Percentiles rank a stretch among this genome's conserved stretches.
Evolutionary conservation across 2,329 filamentous ascomycete species (phyloP).

Genomic region (Thermoascus crustaceus): DNA sequence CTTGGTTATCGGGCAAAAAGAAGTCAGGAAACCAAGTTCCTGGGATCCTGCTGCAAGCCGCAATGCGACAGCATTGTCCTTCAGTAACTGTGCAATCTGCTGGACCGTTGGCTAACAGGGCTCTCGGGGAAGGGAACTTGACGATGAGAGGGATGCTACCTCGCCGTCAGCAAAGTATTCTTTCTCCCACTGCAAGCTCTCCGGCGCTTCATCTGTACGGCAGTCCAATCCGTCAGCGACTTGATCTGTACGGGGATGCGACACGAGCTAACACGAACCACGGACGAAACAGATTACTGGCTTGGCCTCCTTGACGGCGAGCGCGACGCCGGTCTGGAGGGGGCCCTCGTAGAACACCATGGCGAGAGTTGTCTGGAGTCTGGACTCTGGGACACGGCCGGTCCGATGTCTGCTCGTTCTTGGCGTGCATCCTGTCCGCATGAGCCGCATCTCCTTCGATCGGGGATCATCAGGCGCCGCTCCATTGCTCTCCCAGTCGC

Average conservation of each 20-base stretch:
- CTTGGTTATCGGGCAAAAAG: conserved; percentile 71
- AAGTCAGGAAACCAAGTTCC: conserved; percentile 72
- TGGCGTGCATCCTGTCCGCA: too few relatives aligned
- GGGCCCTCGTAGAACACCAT: conserved; percentile 75
- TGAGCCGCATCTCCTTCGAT: too few relatives aligned
- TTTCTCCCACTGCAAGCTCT: conserved; percentile 65
- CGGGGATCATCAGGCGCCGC: too few relatives aligned
- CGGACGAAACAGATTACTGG: conserved; percentile 78
- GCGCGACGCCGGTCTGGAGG: conserved; percentile 70
- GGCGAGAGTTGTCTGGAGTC: conserved; percentile 8
- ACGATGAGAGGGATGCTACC: conserved; percentile 32
- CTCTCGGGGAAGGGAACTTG: conserved; percentile 3
- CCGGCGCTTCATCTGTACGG: conserved; percentile 55
- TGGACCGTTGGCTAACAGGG: conserved; percentile 10
- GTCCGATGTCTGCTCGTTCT: too few relatives aligned
- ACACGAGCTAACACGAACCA: conserved; percentile 42
- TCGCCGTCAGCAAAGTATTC: conserved; percentile 52
- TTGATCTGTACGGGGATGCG: conserved; percentile 10
- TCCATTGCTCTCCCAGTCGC: neutral
- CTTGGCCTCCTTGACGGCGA: conserved; percentile 66
- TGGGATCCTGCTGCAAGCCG: conserved; percentile 63
- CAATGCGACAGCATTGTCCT: conserved; percentile 58
- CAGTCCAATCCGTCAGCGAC: conserved; percentile 8
- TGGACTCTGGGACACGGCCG: too few relatives aligned
- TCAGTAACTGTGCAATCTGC: conserved; percentile 51